Evolutionary conservation across 352 stramenopile species (phyloP), one percentile per base, ranked within the genome.

Genomic region (Aphanomyces astaci): DNA sequence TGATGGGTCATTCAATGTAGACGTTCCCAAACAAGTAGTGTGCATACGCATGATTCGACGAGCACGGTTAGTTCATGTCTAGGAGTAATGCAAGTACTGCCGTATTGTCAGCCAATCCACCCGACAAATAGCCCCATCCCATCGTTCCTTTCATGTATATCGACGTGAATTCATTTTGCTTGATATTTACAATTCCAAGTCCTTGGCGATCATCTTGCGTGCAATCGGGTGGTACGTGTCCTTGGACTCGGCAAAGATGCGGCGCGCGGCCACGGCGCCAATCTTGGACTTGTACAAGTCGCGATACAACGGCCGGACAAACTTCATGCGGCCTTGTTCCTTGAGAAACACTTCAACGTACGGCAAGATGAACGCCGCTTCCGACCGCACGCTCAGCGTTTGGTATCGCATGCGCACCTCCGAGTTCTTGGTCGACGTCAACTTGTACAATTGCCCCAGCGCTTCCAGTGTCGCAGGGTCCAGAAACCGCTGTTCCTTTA

Each of bases 261-360:
- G 40, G 19, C 45, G 43, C 28, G 66, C 66, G 33, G 27, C 51
- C 0, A 45, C 56, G 25, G 4, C 45, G 17, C 66, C 66, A 56
- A 67, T 57, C 22, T 33, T 43, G 24, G 60, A 62, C 51, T 67
- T 67, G 52, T 76, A 82, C 31, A 90, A 45, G 43, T 89, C 82
- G 10, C 79, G 79, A 65, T 86, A 88, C 10, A 90, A 74, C 48
- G 80, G 82, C 30, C 80, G 80, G 24, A 88, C 78, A 53, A 84
- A 90, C 76, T 90, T 90, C 82, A 90, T 88, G 49, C 82, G 80
- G 40, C 80, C 82, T 55, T 90, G 82, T 57, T 90, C 82, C 46
- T 83, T 76, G 24, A 89, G 59, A 55, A 90, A 84, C 36, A 71
- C 69, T 0, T 77, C 71, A 10, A 76, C 81, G 33, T 73, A 72